Base-by-base conservation (phyloP, 129 eudicot genomes). In the Silybum marianum region DNA sequence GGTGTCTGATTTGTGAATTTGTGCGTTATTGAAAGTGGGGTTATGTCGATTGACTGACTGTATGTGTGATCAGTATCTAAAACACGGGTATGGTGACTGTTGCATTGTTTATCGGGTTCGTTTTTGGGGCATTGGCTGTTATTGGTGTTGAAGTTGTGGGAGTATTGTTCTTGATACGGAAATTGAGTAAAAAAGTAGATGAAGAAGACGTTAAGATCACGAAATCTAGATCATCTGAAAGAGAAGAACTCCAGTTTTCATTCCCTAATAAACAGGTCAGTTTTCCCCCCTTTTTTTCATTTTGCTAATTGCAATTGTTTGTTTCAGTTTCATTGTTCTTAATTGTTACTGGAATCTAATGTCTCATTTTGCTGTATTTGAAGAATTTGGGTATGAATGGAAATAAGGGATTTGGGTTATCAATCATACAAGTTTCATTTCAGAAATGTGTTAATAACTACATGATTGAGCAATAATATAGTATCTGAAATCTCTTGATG, bases 101-200 rank as follows among this genome's bases (percentile, higher is more conserved):
- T 81, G 77, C 89, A 26, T 71, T 92, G 85, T 71, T 84, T 12
- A 5, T 84, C 14, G 91, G 87, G 60, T 90, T 90, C 68, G 73
- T 90, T 40, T 25, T 88, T 63, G 97, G 97, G 68, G 97, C 83
- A 58, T 65, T 90, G n/a, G 78, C 84, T 30, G 88, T 88, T 76
- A 30, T 92, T 46, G 90, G 80, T 10, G 19, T 86, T 65, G 92
- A 92, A 84, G 88, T 86, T 69, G 77, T 72, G 0, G 97, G 82
- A 32, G 65, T 92, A 0, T 80, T 83, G 78, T 78, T 78, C 42
- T 76, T 90, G 79, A 48, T 92, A 44, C 62, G 77, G 11, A 86
- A 82, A 46, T 84, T 92, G 63, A 76, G 75, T 69, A 78, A 62
- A 11, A 92, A 85, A 68, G 80, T 70, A 10, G 69, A 79, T 67